Conservation (phyloP, 768 basidiomycete species). For the Lentinula sp. region DNA sequence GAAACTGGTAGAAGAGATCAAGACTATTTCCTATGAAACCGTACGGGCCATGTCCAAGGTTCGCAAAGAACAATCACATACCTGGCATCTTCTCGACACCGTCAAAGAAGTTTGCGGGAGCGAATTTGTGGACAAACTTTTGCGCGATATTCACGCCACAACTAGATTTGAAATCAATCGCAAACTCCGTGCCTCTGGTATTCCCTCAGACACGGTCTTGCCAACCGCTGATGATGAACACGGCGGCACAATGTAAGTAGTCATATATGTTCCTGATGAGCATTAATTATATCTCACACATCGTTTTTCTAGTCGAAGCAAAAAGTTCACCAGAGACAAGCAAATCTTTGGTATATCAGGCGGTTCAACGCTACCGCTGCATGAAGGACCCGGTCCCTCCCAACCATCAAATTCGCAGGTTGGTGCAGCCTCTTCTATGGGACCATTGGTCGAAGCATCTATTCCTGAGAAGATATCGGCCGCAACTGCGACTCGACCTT, state of each 20-base stretch:
- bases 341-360: not conserved
- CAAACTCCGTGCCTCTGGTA: not conserved
- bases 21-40: not conserved
- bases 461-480: not conserved
- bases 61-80: not conserved
- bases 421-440: not conserved
- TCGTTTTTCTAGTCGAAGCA: not conserved
- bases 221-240: not conserved
- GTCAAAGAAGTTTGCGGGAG: not conserved
- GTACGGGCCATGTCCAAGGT: not conserved
- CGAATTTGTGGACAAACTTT: not conserved
- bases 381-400: not conserved
- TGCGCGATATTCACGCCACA: not conserved
- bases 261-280: not conserved
- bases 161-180: not conserved
- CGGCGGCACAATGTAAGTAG: not conserved
- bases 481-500: not conserved
- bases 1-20: not conserved
- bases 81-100: not conserved
- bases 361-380: not conserved
- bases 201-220: not conserved
- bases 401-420: not conserved
- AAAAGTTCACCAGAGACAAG: not conserved
- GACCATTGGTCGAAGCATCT: not conserved
- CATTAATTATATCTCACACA: not conserved